Percentiles rank a stretch among this genome's conserved stretches.
phyloP scores from a whole-genome alignment of 2,329 filamentous ascomycete genomes.

The Emydomyces testavorans region DNA sequence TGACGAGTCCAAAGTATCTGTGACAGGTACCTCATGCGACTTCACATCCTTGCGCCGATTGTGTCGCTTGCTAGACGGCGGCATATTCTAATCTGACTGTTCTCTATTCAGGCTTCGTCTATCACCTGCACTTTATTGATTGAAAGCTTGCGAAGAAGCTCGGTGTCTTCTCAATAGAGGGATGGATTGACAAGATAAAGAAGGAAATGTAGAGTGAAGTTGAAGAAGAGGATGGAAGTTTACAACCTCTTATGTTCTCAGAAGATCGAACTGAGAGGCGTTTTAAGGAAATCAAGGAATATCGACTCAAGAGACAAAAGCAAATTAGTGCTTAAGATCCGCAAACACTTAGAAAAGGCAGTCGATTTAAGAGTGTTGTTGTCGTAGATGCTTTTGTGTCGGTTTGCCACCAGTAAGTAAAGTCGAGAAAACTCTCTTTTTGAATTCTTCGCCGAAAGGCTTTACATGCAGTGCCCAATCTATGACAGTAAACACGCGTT shows the following conservation, averaged over 20 bases:
- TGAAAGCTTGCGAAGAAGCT: background rate
- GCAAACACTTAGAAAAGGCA: too few species aligned
- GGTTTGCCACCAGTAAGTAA: background rate
- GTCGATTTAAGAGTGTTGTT: background rate
- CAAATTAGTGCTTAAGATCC: too few species aligned
- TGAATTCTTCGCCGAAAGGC: background rate
- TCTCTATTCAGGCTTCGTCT: too few species aligned
- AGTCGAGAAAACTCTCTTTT: background rate
- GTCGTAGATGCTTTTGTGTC: background rate
- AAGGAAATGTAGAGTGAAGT: background rate
- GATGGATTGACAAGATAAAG: background rate
- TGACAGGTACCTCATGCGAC: conserved; percentile 36
- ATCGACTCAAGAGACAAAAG: too few species aligned
- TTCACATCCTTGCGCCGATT: conserved; percentile 37
- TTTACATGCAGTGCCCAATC: too few species aligned
- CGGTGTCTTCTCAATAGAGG: background rate
- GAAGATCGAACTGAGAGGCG: too few species aligned
- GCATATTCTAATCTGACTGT: conserved; percentile 30
- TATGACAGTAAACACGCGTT: too few species aligned
- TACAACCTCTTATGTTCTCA: too few species aligned
- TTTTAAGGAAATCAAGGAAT: too few species aligned
- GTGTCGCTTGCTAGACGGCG: conserved; percentile 35
- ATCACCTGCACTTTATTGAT: background rate
- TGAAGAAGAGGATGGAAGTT: too few species aligned
- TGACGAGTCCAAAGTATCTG: conserved; percentile 38